Percentiles rank a stretch among this genome's conserved stretches.
Conservation (phyloP, 1,284 basidiomycete species). For the Leccinum pachyderme region DNA sequence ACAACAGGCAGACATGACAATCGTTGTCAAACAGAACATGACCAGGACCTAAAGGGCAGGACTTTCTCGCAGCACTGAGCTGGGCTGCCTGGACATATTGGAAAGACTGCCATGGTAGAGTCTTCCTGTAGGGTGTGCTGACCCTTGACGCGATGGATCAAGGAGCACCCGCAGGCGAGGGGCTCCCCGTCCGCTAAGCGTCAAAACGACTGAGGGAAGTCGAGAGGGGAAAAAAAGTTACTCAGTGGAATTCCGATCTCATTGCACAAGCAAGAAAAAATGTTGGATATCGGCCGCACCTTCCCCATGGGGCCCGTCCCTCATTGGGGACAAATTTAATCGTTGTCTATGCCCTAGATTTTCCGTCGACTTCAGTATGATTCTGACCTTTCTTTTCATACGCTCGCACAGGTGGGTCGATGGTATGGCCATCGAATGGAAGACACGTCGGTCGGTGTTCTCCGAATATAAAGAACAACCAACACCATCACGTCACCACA, state of each 20-base stretch:
- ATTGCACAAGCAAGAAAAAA: neutral
- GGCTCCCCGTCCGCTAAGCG: neutral
- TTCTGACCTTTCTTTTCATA: neutral
- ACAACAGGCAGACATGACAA: neutral
- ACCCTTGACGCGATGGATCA: neutral
- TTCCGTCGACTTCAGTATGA: neutral
- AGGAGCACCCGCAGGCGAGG: neutral
- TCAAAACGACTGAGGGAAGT: neutral
- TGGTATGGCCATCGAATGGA: conserved; percentile 1
- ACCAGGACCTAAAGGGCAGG: neutral
- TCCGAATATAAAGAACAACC: neutral
- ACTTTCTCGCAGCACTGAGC: neutral
- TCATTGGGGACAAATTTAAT: neutral
- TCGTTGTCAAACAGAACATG: neutral
- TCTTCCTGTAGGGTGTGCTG: too few relatives aligned
- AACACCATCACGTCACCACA: neutral
- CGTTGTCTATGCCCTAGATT: neutral
- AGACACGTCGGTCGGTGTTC: conserved; percentile 4
- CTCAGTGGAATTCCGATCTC: neutral
- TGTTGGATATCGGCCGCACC: neutral
- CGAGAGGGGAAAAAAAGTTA: neutral
- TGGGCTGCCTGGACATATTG: neutral
- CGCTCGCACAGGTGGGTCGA: neutral
- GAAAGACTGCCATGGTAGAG: neutral
- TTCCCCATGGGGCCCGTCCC: neutral